Evolutionary conservation across 1,284 basidiomycete genomes (phyloP), one percentile per base, ranked within the genome.

Genomic region (Microbotryum violaceum): DNA sequence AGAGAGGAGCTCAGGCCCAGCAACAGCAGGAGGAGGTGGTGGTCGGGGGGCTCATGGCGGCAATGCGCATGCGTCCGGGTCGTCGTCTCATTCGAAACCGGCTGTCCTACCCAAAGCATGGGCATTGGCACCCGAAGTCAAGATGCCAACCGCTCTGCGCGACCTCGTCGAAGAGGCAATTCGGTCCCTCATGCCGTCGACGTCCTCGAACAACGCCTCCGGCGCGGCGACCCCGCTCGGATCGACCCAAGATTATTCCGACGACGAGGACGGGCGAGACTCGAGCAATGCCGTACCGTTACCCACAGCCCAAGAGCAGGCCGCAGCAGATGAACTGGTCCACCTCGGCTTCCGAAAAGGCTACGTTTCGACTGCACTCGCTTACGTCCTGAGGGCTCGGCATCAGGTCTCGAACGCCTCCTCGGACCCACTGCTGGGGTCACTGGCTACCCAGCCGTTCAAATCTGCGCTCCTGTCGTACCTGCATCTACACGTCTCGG

Each of bases 81-180:
- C 47, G 8, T n/a, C 37, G 6, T 29, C 56, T 31, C 23, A 31
- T 16, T 33, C 52, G n/a, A 33, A 47, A 37, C 14, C 54, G 12
- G 47, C n/a, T 51, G 2, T 25, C 47, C 47, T 77, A 5, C 73
- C 76, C n/a, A 78, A 78, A 27, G 81, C 82, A 60, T 89, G 87
- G 77, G 78, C 81, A 52, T 79, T 83, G 56, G 83, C 82, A 5
- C 86, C 87, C 0, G 91, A 96, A 74, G 91, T 93, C 21, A 85
- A 83, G 72, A 92, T 97, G 88, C 85, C 88, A 1, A 80, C 79
- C 23, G 76, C 77, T 14, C 77, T 96, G 59, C 81, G 92, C 46
- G 89, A 91, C 65, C 77, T 85, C 59, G 88, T 93, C 7, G 91
- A 97, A 75, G 81, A 82, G 25, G 84, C 62, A 4, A 64, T 70